These are phyloP conservation scores for Mucor indicus DNA, from an alignment of 371 early-diverging fungal genomes.

Conservation along the genomic window DNA sequence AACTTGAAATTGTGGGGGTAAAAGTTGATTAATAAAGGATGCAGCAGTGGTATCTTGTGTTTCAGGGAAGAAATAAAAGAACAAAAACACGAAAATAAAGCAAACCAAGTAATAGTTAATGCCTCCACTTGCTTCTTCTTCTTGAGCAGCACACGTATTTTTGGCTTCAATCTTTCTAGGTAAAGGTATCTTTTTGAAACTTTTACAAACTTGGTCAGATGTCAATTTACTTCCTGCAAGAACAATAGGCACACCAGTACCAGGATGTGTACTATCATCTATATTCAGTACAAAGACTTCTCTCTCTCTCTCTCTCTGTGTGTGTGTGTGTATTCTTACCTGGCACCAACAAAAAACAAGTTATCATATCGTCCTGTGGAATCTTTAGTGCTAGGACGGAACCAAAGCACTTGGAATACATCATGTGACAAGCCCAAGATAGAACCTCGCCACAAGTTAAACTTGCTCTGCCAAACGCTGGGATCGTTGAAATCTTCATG, in stretches of 20 bases:
- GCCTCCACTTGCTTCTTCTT: not conserved
- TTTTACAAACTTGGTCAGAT: slow-evolving; percentile 41
- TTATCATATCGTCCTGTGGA: slow-evolving; percentile 49
- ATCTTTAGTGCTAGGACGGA: slow-evolving; percentile 59
- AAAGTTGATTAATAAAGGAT: slow-evolving; percentile 34
- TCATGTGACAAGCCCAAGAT: slow-evolving; percentile 61
- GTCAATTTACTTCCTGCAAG: slow-evolving; percentile 57
- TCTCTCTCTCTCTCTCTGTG: not conserved
- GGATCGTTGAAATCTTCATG: slow-evolving; percentile 61
- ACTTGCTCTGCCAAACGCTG: slow-evolving; percentile 55
- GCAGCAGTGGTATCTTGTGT: slow-evolving; percentile 23
- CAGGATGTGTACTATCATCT: slow-evolving; percentile 64
- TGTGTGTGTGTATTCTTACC: slow-evolving; percentile 1
- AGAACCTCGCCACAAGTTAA: slow-evolving; percentile 60
- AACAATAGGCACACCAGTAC: slow-evolving; percentile 69
- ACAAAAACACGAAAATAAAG: not conserved
- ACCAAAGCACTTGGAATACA: slow-evolving; percentile 56
- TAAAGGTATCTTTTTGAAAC: slow-evolving; percentile 27
- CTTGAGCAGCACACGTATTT: not conserved
- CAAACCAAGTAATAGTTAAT: not conserved
- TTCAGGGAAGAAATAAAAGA: slow-evolving; percentile 10
- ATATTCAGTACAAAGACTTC: not conserved
- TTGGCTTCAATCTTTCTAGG: slow-evolving; percentile 14
- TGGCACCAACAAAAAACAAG: slow-evolving; percentile 60
- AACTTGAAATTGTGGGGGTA: too few species aligned